Conservation (phyloP, 441 rosid species). For the Lepidium campestre region DNA sequence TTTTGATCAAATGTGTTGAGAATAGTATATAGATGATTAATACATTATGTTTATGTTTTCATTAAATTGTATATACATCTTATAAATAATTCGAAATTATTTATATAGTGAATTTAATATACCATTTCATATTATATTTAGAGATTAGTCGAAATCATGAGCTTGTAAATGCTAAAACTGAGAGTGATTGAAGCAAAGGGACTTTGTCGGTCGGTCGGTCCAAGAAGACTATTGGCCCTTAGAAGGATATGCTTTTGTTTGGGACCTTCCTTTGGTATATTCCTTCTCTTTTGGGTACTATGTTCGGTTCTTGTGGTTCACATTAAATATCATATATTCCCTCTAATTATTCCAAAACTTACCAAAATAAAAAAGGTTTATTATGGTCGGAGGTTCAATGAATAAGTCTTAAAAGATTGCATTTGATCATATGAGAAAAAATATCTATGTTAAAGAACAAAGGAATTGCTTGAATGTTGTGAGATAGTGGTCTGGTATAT, state of each 20-base stretch:
- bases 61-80: neutral
- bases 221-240: neutral
- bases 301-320: conserved; percentile 8
- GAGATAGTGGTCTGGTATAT: neutral
- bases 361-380: neutral
- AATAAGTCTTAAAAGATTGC: neutral
- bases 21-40: neutral
- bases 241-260: conserved; percentile 22
- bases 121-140: neutral
- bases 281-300: neutral
- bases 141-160: neutral
- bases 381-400: neutral
- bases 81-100: neutral
- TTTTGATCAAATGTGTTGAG: neutral
- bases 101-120: neutral
- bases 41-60: neutral
- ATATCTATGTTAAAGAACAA: neutral
- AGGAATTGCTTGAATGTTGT: neutral
- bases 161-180: neutral
- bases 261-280: conserved; percentile 24
- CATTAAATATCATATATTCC: neutral
- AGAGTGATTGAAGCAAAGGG: conserved; percentile 1
- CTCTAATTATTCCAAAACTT: neutral
- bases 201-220: neutral
- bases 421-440: neutral